Evolutionary conservation across 768 basidiomycete species (phyloP), one percentile per base, ranked within the genome.

Genomic region (Vararia minispora): DNA sequence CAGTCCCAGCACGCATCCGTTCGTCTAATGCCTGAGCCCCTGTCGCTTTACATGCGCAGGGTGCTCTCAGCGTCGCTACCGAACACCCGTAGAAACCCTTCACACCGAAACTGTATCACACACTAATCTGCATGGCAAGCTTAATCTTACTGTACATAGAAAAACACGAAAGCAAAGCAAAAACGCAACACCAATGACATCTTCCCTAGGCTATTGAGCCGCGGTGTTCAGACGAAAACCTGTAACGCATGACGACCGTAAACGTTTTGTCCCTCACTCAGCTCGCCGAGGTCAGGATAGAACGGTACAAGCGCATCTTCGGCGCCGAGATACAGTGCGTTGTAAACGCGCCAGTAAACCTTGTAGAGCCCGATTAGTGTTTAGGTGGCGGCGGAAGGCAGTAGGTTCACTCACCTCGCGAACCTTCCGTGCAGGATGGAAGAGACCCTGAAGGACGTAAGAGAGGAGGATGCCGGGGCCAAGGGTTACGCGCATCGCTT

Each of bases 361-460:
- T 72, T 41, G 18, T 21, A 10, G 5, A 21, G 20, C 5, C 10
- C 25, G 9, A 5, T 28, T 8, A 4, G n/a, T n/a, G n/a, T n/a
- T n/a, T n/a, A n/a, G n/a, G n/a, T n/a, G n/a, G n/a, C n/a, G n/a
- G n/a, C 16, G 36, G 12, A 25, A 25, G n/a, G 16, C n/a, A n/a
- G n/a, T n/a, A n/a, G n/a, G n/a, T n/a, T n/a, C n/a, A 54, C 69
- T 45, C 49, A 94, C 89, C 66, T 99, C 95, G 40, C 95, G 74
- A 17, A 99, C 95, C 58, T 94, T 92, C 42, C 95, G 69, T 3
- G 95, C 91, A 1, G 95, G 95, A 52, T 99, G 95, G 76, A 91
- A 97, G 37, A 99, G 63, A 3, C 95, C 95, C 56, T 95, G 92
- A 5, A 98, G 65, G 28, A 88, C 79, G 56, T 98, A 97, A 56